Evolutionary conservation across 192 early-diverging fungal species (phyloP).

Genomic region (Backusella macrospora): DNA sequence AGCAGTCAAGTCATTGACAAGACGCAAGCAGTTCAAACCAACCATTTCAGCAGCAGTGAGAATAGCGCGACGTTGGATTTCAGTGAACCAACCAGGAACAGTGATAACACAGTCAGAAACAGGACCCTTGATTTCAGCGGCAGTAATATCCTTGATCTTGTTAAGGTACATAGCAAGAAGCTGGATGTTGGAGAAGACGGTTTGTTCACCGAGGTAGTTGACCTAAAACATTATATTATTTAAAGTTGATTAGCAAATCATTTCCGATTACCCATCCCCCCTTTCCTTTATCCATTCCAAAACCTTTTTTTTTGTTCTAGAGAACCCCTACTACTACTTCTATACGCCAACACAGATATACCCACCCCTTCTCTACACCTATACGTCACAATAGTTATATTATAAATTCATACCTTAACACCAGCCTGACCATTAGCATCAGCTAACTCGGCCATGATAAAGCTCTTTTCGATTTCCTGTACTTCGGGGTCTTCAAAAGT

Average conservation of each 20-base stretch:
- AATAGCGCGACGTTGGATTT: conserved; percentile 88
- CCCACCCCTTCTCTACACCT: neutral
- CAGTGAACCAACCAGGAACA: conserved; percentile 93
- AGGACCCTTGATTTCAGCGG: conserved; percentile 78
- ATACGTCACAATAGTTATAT: neutral
- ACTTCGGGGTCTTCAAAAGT: conserved; percentile 85
- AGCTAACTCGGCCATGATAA: conserved; percentile 80
- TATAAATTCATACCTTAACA: conserved; percentile 54
- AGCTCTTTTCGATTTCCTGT: conserved; percentile 78
- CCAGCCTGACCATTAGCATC: conserved; percentile 86
- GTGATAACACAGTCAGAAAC: conserved; percentile 95
- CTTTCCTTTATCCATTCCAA: neutral
- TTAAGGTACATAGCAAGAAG: conserved; percentile 92
- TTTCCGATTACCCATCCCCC: neutral
- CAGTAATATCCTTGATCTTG: conserved; percentile 90
- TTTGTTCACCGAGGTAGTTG: conserved; percentile 76
- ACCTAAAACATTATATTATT: conserved; percentile 51
- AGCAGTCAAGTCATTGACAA: conserved; percentile 94
- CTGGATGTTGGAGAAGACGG: conserved; percentile 85
- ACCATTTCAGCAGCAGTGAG: conserved; percentile 86
- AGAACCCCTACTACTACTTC: too few species aligned
- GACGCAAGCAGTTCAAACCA: conserved; percentile 86
- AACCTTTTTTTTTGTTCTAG: too few species aligned
- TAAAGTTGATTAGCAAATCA: neutral
- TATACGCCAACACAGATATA: neutral